phyloP scores from a whole-genome alignment of 208 protist genomes.

The Acanthamoeba triangularis region DNA sequence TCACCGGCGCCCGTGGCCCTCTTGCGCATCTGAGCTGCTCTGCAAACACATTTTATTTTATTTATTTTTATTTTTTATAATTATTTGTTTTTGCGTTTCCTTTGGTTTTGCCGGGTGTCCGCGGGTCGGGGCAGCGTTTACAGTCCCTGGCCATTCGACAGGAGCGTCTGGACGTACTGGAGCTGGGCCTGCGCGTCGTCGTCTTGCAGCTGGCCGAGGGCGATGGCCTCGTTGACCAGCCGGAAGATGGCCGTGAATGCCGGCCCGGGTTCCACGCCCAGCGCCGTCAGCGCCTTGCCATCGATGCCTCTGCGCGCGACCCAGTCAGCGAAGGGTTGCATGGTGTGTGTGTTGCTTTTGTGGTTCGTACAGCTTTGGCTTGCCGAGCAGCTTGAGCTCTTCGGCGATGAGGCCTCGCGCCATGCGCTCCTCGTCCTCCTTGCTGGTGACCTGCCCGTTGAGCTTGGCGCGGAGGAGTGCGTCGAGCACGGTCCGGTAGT shows the following conservation, averaged over 20 bases:
- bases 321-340: neutral
- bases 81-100: no score
- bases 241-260: slow-evolving; percentile 7
- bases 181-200: neutral
- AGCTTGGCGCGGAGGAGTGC: neutral
- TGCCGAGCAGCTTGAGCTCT: neutral
- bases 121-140: neutral
- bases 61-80: no score
- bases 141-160: neutral
- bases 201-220: neutral
- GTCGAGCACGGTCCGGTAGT: neutral
- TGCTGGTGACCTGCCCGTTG: neutral
- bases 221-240: neutral
- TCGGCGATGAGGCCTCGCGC: neutral
- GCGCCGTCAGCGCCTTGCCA: neutral
- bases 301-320: neutral
- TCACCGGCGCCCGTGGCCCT: no score
- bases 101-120: no score
- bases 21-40: no score
- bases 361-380: neutral
- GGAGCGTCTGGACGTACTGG: neutral
- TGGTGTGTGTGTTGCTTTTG: neutral
- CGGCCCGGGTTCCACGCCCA: neutral
- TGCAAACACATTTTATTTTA: no score
- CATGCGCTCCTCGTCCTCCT: neutral